Conservation (phyloP, 208 protist species). For the Acanthamoeba triangularis region DNA sequence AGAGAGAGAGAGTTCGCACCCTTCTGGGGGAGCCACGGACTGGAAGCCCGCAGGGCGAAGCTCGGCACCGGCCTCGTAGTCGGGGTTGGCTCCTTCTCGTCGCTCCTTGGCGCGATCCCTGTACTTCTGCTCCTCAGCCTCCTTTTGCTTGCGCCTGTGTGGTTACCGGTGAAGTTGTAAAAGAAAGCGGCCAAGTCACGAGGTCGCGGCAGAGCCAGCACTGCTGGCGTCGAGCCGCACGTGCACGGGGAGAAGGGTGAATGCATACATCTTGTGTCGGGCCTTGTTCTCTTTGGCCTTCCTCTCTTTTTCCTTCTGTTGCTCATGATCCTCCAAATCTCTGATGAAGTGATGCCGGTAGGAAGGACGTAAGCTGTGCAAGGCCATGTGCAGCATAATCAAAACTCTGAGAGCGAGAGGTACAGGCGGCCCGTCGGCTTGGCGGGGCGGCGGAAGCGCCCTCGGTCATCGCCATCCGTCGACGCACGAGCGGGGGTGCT, state of each 20-base stretch:
- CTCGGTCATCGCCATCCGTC: neutral
- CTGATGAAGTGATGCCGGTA: neutral
- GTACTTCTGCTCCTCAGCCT: conserved; percentile 55
- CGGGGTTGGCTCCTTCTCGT: conserved; percentile 61
- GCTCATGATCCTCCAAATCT: neutral
- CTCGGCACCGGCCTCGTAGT: neutral
- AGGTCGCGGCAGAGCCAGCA: neutral
- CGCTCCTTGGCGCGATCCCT: conserved; percentile 72
- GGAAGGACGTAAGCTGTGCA: neutral
- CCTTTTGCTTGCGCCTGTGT: conserved; percentile 1
- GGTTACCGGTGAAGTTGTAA: too few relatives aligned
- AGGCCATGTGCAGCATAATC: neutral
- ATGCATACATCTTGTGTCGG: neutral
- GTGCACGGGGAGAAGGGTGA: neutral
- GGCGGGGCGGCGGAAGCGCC: neutral
- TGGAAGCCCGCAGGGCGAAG: neutral
- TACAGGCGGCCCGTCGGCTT: conserved; percentile 14
- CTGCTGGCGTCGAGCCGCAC: neutral
- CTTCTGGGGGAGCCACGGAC: neutral
- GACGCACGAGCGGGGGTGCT: neutral
- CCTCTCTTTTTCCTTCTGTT: neutral
- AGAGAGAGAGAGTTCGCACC: neutral
- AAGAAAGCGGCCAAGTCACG: neutral
- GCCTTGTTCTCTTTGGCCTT: conserved; percentile 41
- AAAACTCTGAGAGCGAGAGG: neutral